These are phyloP conservation scores for Sugiyamaella americana DNA, from an alignment of 805 yeast genomes.

Conservation along the genomic window DNA sequence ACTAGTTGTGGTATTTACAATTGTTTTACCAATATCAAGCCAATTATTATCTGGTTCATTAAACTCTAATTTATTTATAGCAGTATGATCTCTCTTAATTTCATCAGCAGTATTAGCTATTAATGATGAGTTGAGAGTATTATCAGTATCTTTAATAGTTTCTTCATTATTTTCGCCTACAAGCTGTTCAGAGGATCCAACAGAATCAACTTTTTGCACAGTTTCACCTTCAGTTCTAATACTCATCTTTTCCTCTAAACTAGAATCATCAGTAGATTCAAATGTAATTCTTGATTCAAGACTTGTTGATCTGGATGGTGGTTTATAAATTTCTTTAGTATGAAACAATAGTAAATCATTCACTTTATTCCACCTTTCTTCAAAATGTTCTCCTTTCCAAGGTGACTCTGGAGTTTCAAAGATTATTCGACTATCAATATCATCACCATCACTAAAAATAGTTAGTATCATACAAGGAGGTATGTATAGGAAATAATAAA, in stretches of 20 bases:
- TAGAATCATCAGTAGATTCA: too few relatives aligned
- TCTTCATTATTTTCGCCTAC: too few relatives aligned
- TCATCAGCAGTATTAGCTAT: too few relatives aligned
- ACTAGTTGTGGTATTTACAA: background rate
- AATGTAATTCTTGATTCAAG: background rate
- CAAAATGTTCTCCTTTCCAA: slow-evolving; percentile 15
- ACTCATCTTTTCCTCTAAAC: too few relatives aligned
- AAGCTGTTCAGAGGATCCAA: too few relatives aligned
- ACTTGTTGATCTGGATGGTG: background rate
- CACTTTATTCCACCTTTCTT: slow-evolving; percentile 14
- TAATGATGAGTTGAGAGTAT: too few relatives aligned
- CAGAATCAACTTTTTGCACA: too few relatives aligned
- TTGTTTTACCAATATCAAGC: background rate
- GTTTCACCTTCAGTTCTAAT: too few relatives aligned
- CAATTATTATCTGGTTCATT: background rate
- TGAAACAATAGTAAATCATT: background rate
- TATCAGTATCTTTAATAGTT: too few relatives aligned
- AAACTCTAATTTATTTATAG: background rate
- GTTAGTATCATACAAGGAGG: too few relatives aligned
- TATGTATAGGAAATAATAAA: too few relatives aligned
- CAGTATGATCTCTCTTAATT: too few relatives aligned
- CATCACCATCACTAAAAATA: background rate
- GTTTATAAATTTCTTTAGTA: background rate
- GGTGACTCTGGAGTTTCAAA: slow-evolving; percentile 17
- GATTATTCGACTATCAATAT: slow-evolving; percentile 2